Conservation (phyloP, 345 rosid species). For the Odontarrhena argentea region DNA sequence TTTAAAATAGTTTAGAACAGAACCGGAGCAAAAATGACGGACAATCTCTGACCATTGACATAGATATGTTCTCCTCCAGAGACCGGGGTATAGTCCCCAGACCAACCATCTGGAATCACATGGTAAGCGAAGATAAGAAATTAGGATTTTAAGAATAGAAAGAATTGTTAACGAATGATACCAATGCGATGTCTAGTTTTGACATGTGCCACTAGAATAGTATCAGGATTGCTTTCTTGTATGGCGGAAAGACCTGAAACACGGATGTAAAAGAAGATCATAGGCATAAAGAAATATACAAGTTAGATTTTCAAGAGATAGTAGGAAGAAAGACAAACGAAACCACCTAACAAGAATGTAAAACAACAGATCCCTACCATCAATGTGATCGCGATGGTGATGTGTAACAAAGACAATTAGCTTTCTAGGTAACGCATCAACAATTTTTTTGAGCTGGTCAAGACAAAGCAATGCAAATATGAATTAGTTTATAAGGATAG, state of each 20-base stretch:
- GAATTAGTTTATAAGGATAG: neutral
- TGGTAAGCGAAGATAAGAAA: conserved; percentile 25
- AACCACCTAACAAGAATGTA: conserved; percentile 5
- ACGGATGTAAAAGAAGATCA: conserved; percentile 28
- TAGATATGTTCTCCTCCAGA: conserved; percentile 76
- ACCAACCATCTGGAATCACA: conserved; percentile 63
- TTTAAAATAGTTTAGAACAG: conserved; percentile 12
- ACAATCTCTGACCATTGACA: conserved; percentile 76
- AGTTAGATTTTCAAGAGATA: conserved; percentile 11
- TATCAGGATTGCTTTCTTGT: conserved; percentile 73
- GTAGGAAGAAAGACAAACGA: conserved; percentile 1
- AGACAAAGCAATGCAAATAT: conserved; percentile 31
- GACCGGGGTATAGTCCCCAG: conserved; percentile 62
- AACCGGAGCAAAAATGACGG: conserved; percentile 76
- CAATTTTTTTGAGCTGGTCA: conserved; percentile 67
- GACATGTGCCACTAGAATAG: conserved; percentile 68
- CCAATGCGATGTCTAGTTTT: conserved; percentile 69
- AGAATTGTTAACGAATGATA: conserved; percentile 16
- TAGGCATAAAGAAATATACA: neutral
- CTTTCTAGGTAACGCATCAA: conserved; percentile 70
- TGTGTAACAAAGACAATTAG: conserved; percentile 82
- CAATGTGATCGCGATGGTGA: conserved; percentile 85
- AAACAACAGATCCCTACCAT: conserved; percentile 51
- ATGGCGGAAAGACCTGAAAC: conserved; percentile 82
- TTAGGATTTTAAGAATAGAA: neutral